A percentile compares a stretch with the other conserved stretches of the same genome.
phyloP scores from a whole-genome alignment of 768 basidiomycete species.

The Leccinum barrowsii region DNA sequence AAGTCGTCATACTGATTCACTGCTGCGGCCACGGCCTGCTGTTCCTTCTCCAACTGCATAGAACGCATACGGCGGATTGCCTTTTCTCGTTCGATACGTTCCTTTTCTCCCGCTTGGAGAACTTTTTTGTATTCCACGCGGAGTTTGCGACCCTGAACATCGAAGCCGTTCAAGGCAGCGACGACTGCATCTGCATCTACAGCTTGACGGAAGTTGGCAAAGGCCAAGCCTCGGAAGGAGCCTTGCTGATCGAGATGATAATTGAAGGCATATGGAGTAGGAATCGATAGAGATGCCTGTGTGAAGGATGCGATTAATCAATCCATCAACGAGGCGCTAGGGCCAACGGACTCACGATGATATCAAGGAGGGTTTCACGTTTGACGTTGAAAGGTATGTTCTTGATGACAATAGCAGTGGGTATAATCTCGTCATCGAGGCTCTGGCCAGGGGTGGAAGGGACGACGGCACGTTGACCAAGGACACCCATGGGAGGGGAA shows the following conservation, averaged over 20 bases:
- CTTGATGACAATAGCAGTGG: conserved; percentile 99
- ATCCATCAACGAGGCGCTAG: background rate
- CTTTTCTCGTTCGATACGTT: conserved; percentile 97
- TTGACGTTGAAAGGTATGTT: conserved; percentile 99
- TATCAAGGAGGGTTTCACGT: conserved; percentile 91
- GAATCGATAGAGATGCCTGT: conserved; percentile 91
- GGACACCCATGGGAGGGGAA: conserved; percentile 59
- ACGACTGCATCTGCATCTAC: conserved; percentile 94
- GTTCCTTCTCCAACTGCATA: conserved; percentile 91
- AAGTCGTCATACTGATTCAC: conserved; percentile 63
- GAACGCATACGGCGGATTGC: conserved; percentile 97
- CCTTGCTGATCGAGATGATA: conserved; percentile 97
- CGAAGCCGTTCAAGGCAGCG: conserved; percentile 92
- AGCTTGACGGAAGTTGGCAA: conserved; percentile 94
- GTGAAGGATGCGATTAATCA: conserved; percentile 15
- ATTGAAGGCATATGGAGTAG: conserved; percentile 98
- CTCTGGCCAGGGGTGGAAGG: conserved; percentile 50
- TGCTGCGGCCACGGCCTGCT: conserved; percentile 30
- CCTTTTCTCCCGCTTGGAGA: conserved; percentile 98
- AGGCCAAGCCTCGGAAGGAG: conserved; percentile 94
- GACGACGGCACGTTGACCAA: conserved; percentile 42
- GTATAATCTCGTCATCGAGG: conserved; percentile 89
- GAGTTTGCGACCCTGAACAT: conserved; percentile 93
- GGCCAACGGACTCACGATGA: conserved; percentile 72
- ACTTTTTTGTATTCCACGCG: conserved; percentile 99